phyloP scores from a whole-genome alignment of 148 eudicot species.

The Euryodendron excelsum region DNA sequence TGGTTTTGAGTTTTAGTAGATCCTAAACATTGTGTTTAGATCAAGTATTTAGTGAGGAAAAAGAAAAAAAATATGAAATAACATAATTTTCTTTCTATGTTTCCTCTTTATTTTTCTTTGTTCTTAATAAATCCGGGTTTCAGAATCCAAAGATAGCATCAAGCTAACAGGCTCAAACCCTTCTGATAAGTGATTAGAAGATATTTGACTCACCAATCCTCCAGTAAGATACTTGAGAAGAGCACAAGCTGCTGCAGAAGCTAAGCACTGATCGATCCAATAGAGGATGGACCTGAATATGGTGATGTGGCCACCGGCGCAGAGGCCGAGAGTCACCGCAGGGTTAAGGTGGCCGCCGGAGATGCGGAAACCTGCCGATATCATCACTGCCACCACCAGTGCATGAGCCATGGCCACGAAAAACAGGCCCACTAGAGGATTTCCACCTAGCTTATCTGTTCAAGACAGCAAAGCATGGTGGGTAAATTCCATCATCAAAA shows the following conservation, averaged over 20 bases:
- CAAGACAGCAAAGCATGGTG: not conserved
- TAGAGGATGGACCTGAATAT: slow-evolving; percentile 63
- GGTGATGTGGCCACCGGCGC: slow-evolving; percentile 79
- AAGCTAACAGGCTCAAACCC: no score
- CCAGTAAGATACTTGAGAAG: slow-evolving; percentile 73
- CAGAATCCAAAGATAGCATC: no score
- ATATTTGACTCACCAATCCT: slow-evolving; percentile 52
- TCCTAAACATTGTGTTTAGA: no score
- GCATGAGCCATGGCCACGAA: slow-evolving; percentile 83
- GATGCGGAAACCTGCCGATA: slow-evolving; percentile 73
- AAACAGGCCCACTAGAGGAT: slow-evolving; percentile 57
- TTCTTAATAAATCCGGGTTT: no score
- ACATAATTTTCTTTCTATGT: no score
- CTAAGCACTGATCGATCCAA: slow-evolving; percentile 78
- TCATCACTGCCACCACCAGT: slow-evolving; percentile 79
- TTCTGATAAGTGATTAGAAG: no score
- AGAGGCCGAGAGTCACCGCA: slow-evolving; percentile 77
- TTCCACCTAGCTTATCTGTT: slow-evolving; percentile 52
- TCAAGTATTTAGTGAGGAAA: no score
- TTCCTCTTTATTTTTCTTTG: no score
- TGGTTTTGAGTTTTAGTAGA: no score
- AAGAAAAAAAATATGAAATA: no score
- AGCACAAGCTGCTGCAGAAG: slow-evolving; percentile 82
- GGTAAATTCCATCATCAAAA: not conserved
- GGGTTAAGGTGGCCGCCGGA: slow-evolving; percentile 93